Evolutionary conservation across 306 rosid genomes (phyloP).

Genomic region (Alnus glutinosa): DNA sequence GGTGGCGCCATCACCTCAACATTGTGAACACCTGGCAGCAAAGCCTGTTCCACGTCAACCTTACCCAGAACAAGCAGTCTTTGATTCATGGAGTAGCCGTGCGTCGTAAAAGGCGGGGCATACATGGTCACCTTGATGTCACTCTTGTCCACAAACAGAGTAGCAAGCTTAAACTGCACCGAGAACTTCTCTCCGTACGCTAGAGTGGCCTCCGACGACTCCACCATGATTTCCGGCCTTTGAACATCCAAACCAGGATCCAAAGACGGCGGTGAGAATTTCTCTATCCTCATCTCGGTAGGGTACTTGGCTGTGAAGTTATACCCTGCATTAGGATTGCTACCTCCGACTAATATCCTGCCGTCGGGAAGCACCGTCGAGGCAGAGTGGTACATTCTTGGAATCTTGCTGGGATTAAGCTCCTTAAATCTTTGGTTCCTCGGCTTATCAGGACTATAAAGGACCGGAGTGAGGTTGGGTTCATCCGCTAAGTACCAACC

Average conservation of each 20-base stretch:
- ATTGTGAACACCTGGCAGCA: background rate
- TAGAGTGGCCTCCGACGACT: background rate
- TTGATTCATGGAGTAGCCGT: conserved; percentile 78
- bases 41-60: background rate
- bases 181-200: conserved; percentile 25
- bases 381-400: conserved; percentile 87
- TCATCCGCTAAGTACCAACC: conserved; percentile 78
- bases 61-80: conserved; percentile 47
- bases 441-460: conserved; percentile 47
- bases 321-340: conserved; percentile 77
- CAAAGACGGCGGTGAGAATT: conserved; percentile 74
- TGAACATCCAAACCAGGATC: conserved; percentile 11
- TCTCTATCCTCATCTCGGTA: conserved; percentile 73
- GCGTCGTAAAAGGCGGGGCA: conserved; percentile 89
- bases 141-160: background rate
- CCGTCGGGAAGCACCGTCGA: conserved; percentile 74
- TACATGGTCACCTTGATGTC: conserved; percentile 59
- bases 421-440: conserved; percentile 40
- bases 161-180: conserved; percentile 24
- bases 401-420: conserved; percentile 30
- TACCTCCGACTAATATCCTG: conserved; percentile 67
- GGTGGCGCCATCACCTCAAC: conserved; percentile 45
- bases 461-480: conserved; percentile 53
- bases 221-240: conserved; percentile 38
- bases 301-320: conserved; percentile 43